Evolutionary conservation across 2,329 filamentous ascomycete genomes (phyloP), one percentile per base, ranked within the genome.

Genomic region (Xenosphaeropsis pyriputrescens): DNA sequence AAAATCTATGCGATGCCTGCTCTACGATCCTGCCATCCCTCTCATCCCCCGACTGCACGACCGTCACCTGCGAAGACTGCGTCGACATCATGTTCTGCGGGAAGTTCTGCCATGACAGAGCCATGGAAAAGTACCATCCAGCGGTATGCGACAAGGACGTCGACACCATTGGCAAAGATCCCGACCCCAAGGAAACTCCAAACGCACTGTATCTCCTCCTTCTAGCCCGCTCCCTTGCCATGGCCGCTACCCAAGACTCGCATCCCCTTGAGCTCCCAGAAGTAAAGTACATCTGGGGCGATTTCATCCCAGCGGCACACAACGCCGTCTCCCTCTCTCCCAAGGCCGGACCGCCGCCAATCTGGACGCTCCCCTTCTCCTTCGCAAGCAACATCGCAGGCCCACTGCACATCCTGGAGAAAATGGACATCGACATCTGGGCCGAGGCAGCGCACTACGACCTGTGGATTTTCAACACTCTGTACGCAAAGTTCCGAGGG

Each of bases 401-500:
- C 2, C 83, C 84, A 1, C 67, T 89, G 5, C 80, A 88, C 51
- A 67, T 89, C 22, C 68, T 91, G 13, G 81, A 88, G 55, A 85
- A 85, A 58, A 85, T 91, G 79, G 81, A 86, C 47, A 65, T 89
- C 39, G 79, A 89, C 53, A 76, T 86, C 37, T 89, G 79, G 54
- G 65, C 63, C 12, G 60, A 60, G 0, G 56, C 77, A 4, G 58
- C 60, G 7, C 58, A 64, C 17, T 78, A 82, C 54, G 82, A 88
- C 48, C 59, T 81, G 6, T 91, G 84, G 84, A 70, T 95, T 13
- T 71, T 93, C 52, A 94, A 96, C 59, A 94, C 86, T 0, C 68
- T 95, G 5, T 93, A 89, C 56, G 76, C 83, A 46, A 96, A 96
- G 56, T 93, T 95, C 57, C 75, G 91, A 17, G 91, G 85, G 37